These are phyloP conservation scores for Fusarium proliferatum DNA, from an alignment of 2,329 filamentous ascomycete species.

Conservation along the genomic window DNA sequence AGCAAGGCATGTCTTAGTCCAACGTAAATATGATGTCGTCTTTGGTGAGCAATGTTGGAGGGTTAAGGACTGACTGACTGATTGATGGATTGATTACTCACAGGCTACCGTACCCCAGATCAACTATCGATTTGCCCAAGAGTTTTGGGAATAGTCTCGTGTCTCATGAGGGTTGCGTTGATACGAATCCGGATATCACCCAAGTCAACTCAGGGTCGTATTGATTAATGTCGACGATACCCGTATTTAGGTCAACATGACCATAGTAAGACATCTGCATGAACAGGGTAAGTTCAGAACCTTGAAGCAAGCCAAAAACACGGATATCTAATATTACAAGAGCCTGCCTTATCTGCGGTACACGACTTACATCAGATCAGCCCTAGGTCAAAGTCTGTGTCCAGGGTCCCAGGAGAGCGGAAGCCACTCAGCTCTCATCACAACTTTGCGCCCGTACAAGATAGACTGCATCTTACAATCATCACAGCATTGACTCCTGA, in stretches of 20 bases:
- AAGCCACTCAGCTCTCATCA: constrained; percentile 10
- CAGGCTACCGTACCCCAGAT: constrained; percentile 24
- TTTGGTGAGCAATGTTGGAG: background rate
- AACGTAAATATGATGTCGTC: constrained; percentile 37
- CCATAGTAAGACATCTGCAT: background rate
- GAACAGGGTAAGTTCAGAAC: background rate
- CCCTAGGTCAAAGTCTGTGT: constrained; percentile 7
- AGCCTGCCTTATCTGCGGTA: constrained; percentile 1
- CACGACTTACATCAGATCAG: constrained; percentile 30
- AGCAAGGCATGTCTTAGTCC: constrained; percentile 18
- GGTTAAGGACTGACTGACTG: background rate
- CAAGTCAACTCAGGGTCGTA: constrained; percentile 3
- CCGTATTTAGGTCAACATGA: background rate
- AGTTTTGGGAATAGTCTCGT: constrained; percentile 23
- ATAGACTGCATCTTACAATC: background rate
- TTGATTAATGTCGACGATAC: background rate
- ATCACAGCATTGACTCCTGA: background rate
- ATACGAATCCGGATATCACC: constrained; percentile 21
- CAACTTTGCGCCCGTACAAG: constrained; percentile 15
- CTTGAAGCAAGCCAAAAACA: background rate
- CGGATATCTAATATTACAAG: background rate
- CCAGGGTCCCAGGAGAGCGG: background rate
- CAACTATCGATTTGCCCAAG: background rate
- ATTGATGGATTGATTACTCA: background rate
- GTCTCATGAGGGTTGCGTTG: constrained; percentile 14